phyloP scores from a whole-genome alignment of 768 basidiomycete genomes.

The Calvatia gigantea region DNA sequence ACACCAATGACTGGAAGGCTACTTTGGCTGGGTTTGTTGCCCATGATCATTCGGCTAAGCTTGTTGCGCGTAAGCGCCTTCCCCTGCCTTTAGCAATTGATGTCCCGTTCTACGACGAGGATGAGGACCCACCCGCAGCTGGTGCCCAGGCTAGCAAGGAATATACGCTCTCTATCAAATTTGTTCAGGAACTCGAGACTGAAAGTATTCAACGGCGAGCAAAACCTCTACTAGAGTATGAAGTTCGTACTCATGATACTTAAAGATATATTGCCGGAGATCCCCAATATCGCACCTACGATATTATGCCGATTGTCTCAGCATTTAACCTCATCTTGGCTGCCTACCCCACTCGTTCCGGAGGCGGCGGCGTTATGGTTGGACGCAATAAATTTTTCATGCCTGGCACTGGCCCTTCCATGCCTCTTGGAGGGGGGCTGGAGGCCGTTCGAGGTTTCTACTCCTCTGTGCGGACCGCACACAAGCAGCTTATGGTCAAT shows the following conservation, averaged over 20 bases:
- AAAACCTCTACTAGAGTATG: not conserved
- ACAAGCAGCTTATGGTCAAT: slow-evolving; percentile 60
- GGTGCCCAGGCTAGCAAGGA: slow-evolving; percentile 33
- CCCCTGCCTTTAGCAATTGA: slow-evolving; percentile 41
- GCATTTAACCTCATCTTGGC: slow-evolving; percentile 65
- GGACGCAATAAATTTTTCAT: slow-evolving; percentile 71
- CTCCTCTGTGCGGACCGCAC: slow-evolving; percentile 54
- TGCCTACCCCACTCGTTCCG: slow-evolving; percentile 46
- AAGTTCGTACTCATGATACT: slow-evolving; percentile 17
- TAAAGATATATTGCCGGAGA: slow-evolving; percentile 53
- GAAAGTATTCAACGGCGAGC: slow-evolving; percentile 39
- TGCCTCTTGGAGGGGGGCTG: slow-evolving; percentile 50
- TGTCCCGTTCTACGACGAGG: slow-evolving; percentile 47
- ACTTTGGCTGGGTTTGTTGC: slow-evolving; percentile 47
- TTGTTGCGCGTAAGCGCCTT: slow-evolving; percentile 45
- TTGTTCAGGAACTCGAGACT: slow-evolving; percentile 48
- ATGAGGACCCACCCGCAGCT: slow-evolving; percentile 42
- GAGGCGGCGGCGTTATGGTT: slow-evolving; percentile 61
- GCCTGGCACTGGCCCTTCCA: slow-evolving; percentile 41
- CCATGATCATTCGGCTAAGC: slow-evolving; percentile 51
- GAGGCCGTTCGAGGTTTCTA: slow-evolving; percentile 58
- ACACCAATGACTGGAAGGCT: slow-evolving; percentile 41
- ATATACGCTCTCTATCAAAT: slow-evolving; percentile 43
- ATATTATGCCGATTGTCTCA: slow-evolving; percentile 55
- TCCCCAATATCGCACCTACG: slow-evolving; percentile 49